Evolutionary conservation across 495 filamentous ascomycete genomes (phyloP).

Genomic region (Polyplosphaeria fusca): DNA sequence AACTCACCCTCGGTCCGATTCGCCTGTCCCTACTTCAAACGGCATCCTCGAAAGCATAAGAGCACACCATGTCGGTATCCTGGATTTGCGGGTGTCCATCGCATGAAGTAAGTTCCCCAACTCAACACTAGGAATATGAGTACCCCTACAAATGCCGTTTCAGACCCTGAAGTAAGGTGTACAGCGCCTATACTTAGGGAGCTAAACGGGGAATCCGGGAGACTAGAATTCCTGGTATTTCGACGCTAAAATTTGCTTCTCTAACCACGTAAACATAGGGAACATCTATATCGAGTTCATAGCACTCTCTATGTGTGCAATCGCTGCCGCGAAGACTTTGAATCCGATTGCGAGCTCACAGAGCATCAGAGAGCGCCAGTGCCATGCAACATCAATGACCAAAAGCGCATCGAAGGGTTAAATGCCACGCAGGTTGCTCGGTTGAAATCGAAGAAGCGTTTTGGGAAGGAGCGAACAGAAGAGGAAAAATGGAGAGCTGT

Average conservation of each 20-base stretch:
- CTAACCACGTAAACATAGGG: background rate
- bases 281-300: slow-evolving; percentile 3
- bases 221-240: too few relatives aligned
- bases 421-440: background rate
- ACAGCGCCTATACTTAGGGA: too few relatives aligned
- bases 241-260: too few relatives aligned
- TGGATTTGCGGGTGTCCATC: background rate
- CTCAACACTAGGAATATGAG: background rate
- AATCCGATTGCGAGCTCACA: background rate
- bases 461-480: background rate
- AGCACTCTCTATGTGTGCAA: background rate
- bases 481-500: background rate
- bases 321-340: background rate
- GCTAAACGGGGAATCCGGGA: too few relatives aligned
- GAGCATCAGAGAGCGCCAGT: background rate
- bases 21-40: slow-evolving; percentile 3
- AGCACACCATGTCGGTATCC: slow-evolving; percentile 3
- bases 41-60: background rate
- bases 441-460: background rate
- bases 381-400: background rate
- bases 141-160: too few relatives aligned
- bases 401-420: background rate
- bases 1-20: background rate
- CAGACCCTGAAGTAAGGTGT: too few relatives aligned
- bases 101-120: background rate